Conservation (phyloP, 2,329 filamentous ascomycete species). For the Ophiostoma montium region DNA sequence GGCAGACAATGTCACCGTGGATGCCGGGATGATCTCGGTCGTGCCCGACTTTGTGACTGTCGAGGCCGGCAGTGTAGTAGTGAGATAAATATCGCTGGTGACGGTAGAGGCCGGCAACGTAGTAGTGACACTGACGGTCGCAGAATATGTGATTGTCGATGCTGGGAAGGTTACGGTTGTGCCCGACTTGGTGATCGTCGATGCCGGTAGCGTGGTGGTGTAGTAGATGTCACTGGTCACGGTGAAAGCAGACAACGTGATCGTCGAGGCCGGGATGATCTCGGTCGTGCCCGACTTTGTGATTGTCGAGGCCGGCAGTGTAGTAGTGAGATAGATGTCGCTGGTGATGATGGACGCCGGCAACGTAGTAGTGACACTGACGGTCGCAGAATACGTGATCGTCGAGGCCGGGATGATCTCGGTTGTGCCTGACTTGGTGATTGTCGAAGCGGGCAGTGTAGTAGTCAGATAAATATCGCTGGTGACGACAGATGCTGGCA, state of each 20-base stretch:
- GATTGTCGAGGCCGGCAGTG: slow-evolving; percentile 9
- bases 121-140: not conserved
- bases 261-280: slow-evolving; percentile 7
- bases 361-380: not conserved
- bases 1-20: not conserved
- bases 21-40: slow-evolving; percentile 8
- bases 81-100: not conserved
- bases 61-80: slow-evolving; percentile 7
- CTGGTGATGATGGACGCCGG: slow-evolving; percentile 1
- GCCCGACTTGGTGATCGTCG: not conserved
- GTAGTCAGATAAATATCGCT: not conserved
- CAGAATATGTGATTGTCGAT: slow-evolving; percentile 7
- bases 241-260: not conserved
- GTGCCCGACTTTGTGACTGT: not conserved
- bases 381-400: not conserved
- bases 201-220: slow-evolving; percentile 8
- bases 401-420: slow-evolving; percentile 8
- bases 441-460: slow-evolving; percentile 9
- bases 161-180: slow-evolving; percentile 9
- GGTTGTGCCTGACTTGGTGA: not conserved
- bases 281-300: not conserved
- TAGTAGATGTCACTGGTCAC: not conserved
- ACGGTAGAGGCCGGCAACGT: slow-evolving; percentile 8
- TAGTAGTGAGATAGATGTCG: not conserved
- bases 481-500: slow-evolving; percentile 1